phyloP scores from a whole-genome alignment of 2,329 filamentous ascomycete species.

The Ophiostoma sp. region DNA sequence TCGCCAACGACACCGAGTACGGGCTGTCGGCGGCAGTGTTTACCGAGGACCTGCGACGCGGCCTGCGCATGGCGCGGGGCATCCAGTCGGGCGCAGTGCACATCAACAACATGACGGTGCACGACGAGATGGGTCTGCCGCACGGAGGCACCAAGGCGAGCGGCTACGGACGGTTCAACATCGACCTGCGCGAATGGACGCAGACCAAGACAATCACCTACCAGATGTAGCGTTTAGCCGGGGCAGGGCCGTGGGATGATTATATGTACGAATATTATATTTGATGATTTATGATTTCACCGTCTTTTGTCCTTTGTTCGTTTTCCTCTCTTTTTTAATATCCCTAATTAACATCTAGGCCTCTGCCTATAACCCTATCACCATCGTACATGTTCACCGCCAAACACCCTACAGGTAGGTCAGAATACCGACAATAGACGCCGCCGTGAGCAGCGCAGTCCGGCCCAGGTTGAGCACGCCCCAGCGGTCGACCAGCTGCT shows the following conservation, averaged over 20 bases:
- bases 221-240: not conserved
- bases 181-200: constrained; percentile 55
- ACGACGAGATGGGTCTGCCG: constrained; percentile 59
- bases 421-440: constrained; percentile 18
- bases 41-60: constrained; percentile 60
- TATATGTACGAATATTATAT: not conserved
- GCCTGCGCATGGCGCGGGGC: constrained; percentile 52
- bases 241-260: not conserved
- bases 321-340: too few relatives aligned
- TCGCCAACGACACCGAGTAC: constrained; percentile 80
- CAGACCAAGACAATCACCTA: constrained; percentile 60
- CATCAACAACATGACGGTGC: constrained; percentile 61
- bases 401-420: constrained; percentile 17
- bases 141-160: constrained; percentile 64
- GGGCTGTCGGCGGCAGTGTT: constrained; percentile 69
- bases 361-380: too few relatives aligned
- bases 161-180: constrained; percentile 59
- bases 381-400: not conserved
- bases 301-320: constrained; percentile 28
- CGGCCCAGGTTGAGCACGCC: constrained; percentile 46
- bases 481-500: constrained; percentile 53
- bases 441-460: constrained; percentile 26
- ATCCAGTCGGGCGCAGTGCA: constrained; percentile 65
- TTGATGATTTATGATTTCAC: not conserved
- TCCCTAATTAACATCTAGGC: not conserved